Percentiles rank a stretch among this genome's conserved stretches.
These are phyloP conservation scores for Puccinia novopanici DNA, from an alignment of 1,284 basidiomycete genomes.

Conservation along the genomic window DNA sequence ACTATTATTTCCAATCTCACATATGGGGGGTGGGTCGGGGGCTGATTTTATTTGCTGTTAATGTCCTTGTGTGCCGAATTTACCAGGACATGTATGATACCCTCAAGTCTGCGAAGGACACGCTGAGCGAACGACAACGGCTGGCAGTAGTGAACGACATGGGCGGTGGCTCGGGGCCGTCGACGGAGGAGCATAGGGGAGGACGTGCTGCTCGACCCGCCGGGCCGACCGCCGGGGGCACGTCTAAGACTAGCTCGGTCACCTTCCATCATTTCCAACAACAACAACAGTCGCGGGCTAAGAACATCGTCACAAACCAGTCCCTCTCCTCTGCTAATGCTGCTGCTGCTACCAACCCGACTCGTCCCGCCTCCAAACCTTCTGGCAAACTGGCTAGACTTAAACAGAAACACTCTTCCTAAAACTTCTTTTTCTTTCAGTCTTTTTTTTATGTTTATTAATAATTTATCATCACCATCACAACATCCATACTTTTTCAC, in stretches of 20 bases:
- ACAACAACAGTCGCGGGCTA: background rate
- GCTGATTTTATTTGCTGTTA: background rate
- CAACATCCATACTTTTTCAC: no score
- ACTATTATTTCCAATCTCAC: background rate
- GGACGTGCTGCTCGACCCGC: background rate
- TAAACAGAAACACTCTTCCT: background rate
- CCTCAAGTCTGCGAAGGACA: background rate
- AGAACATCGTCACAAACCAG: background rate
- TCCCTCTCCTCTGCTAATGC: background rate
- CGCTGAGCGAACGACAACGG: background rate
- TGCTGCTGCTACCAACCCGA: no score
- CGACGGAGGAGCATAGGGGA: background rate
- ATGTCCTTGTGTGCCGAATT: background rate
- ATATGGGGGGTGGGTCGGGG: no score
- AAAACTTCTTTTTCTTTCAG: background rate
- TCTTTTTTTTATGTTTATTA: background rate
- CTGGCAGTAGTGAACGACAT: background rate
- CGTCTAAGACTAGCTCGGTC: constrained; percentile 30
- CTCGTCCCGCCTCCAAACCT: background rate
- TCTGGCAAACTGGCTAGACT: background rate
- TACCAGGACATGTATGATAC: constrained; percentile 6
- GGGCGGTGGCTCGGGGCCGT: background rate
- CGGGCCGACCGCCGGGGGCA: background rate
- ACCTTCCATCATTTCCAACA: constrained; percentile 36
- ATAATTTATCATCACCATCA: background rate